These are phyloP conservation scores for Amaranthus cruentus DNA, from an alignment of 148 eudicot genomes.

Conservation along the genomic window DNA sequence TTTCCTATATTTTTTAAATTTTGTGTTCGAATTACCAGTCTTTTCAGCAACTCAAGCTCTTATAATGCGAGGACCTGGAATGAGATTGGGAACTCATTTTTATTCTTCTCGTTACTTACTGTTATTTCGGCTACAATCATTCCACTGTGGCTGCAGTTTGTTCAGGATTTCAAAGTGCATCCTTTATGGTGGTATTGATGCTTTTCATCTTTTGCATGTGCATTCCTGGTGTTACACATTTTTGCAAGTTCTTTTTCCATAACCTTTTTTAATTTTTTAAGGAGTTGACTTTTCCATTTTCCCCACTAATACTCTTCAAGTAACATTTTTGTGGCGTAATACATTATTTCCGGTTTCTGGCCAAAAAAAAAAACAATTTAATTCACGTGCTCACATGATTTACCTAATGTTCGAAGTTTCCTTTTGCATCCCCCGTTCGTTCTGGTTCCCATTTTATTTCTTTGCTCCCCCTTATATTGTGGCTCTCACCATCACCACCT, in stretches of 20 bases:
- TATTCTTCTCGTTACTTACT: conserved; percentile 59
- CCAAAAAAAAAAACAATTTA: too few species aligned
- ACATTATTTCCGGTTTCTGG: too few species aligned
- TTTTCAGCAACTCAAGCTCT: conserved; percentile 24
- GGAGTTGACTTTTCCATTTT: too few species aligned
- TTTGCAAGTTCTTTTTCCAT: background rate
- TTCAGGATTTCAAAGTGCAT: conserved; percentile 68
- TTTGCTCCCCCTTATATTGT: too few species aligned
- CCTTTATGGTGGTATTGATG: conserved; percentile 70
- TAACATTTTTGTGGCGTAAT: too few species aligned
- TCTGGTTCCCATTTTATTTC: too few species aligned
- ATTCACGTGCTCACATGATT: too few species aligned
- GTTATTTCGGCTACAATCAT: conserved; percentile 37
- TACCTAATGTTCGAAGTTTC: too few species aligned
- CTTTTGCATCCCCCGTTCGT: too few species aligned
- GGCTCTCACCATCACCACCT: too few species aligned
- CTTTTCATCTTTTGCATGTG: background rate
- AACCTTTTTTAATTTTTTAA: background rate
- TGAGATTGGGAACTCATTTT: conserved; percentile 43
- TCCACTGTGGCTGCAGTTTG: conserved; percentile 80
- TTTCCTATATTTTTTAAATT: conserved; percentile 55
- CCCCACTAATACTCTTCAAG: too few species aligned
- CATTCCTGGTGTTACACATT: background rate
- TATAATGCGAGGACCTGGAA: conserved; percentile 27
- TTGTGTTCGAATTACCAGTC: conserved; percentile 33